These are phyloP conservation scores for Pseudophaeomoniella oleicola DNA, from an alignment of 2,329 filamentous ascomycete genomes.

Conservation along the genomic window DNA sequence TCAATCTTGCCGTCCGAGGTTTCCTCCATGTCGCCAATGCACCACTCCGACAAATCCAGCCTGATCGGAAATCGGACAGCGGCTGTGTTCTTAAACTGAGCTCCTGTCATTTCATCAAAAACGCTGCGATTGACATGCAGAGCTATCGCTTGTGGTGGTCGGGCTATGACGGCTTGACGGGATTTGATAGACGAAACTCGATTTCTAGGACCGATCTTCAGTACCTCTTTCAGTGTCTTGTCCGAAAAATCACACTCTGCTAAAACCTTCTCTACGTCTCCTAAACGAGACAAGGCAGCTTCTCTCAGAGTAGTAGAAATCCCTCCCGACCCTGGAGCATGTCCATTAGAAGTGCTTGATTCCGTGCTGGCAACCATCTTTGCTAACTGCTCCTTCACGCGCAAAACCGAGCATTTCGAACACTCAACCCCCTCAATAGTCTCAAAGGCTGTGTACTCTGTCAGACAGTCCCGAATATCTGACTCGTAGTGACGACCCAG, in stretches of 20 bases:
- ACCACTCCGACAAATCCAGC: slow-evolving; percentile 74
- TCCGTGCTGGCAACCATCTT: slow-evolving; percentile 25
- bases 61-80: slow-evolving; percentile 59
- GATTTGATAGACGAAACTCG: slow-evolving; percentile 71
- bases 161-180: slow-evolving; percentile 72
- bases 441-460: slow-evolving; percentile 74
- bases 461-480: slow-evolving; percentile 62
- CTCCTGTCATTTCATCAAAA: slow-evolving; percentile 70
- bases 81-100: slow-evolving; percentile 71
- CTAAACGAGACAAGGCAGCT: slow-evolving; percentile 39
- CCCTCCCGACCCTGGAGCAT: slow-evolving; percentile 12
- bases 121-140: slow-evolving; percentile 86
- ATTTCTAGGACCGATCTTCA: slow-evolving; percentile 51
- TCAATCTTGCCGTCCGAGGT: slow-evolving; percentile 34
- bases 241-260: slow-evolving; percentile 70
- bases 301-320: slow-evolving; percentile 22
- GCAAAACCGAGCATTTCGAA: slow-evolving; percentile 69
- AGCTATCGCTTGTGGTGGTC: slow-evolving; percentile 65
- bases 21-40: slow-evolving; percentile 39
- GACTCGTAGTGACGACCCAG: slow-evolving; percentile 54
- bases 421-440: slow-evolving; percentile 82
- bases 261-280: slow-evolving; percentile 54
- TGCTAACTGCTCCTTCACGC: slow-evolving; percentile 37
- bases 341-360: slow-evolving; percentile 18
- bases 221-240: slow-evolving; percentile 46